Conservation (phyloP, 805 yeast genomes). For the Lachancea mirantina region DNA sequence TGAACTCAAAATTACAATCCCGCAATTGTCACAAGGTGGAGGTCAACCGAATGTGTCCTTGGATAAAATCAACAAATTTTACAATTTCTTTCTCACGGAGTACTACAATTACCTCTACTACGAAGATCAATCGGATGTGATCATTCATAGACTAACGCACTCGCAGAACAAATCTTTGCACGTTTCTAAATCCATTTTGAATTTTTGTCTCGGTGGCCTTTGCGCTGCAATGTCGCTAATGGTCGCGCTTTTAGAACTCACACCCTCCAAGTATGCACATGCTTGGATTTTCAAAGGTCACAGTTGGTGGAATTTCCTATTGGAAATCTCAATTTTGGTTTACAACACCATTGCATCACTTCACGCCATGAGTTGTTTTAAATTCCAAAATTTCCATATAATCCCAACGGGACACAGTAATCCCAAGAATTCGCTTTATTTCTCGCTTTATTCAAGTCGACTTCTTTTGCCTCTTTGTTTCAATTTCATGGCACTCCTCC, state of each 20-base stretch:
- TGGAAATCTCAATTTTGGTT: slow-evolving; percentile 20
- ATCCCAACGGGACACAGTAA: slow-evolving; percentile 29
- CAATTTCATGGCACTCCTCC: slow-evolving; percentile 27
- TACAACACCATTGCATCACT: slow-evolving; percentile 25
- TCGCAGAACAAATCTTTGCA: slow-evolving; percentile 14
- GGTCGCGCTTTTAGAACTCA: slow-evolving; percentile 19
- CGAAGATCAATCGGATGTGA: slow-evolving; percentile 20
- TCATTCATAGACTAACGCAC: slow-evolving; percentile 25
- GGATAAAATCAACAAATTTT: slow-evolving; percentile 21
- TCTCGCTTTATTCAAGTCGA: slow-evolving; percentile 29
- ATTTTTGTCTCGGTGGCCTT: slow-evolving; percentile 11
- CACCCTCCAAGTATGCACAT: slow-evolving; percentile 24
- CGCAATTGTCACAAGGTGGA: background rate
- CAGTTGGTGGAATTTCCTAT: slow-evolving; percentile 17
- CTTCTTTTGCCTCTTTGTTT: slow-evolving; percentile 30
- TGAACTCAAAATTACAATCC: slow-evolving; percentile 13
- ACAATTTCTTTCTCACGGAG: slow-evolving; percentile 25
- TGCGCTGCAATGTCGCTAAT: slow-evolving; percentile 15
- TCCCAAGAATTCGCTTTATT: slow-evolving; percentile 28
- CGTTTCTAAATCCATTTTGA: slow-evolving; percentile 9
- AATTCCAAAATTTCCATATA: slow-evolving; percentile 28
- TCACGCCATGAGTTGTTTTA: slow-evolving; percentile 29
- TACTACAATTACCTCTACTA: slow-evolving; percentile 26
- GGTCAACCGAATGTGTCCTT: slow-evolving; percentile 10
- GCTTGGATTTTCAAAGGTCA: slow-evolving; percentile 18